These are phyloP conservation scores for Sarocladium oryzae DNA, from an alignment of 2,329 filamentous ascomycete species.

Conservation along the genomic window DNA sequence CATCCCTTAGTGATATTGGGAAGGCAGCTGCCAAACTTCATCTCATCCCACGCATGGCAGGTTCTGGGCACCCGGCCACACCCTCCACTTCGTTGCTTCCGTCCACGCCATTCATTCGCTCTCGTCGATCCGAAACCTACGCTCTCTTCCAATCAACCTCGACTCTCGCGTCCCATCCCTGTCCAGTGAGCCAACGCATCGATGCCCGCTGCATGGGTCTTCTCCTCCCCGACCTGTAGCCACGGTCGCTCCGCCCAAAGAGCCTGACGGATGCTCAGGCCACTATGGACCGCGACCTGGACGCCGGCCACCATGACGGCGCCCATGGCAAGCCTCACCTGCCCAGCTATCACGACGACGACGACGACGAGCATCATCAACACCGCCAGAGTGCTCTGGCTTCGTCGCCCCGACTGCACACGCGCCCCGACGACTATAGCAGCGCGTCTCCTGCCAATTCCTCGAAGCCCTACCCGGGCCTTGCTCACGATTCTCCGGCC, in stretches of 20 bases:
- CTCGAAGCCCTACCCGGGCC: slow-evolving; percentile 15
- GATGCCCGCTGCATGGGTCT: slow-evolving; percentile 40
- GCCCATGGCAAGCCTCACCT: slow-evolving; percentile 5
- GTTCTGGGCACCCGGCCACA: background rate
- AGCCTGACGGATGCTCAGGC: slow-evolving; percentile 38
- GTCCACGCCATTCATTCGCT: slow-evolving; percentile 6
- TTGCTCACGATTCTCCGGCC: slow-evolving; percentile 16
- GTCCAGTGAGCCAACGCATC: slow-evolving; percentile 35
- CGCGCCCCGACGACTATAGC: background rate
- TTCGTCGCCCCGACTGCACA: background rate
- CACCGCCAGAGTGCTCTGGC: background rate
- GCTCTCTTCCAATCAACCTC: slow-evolving; percentile 7
- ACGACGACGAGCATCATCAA: slow-evolving; percentile 11
- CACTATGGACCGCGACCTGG: slow-evolving; percentile 39
- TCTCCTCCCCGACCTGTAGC: slow-evolving; percentile 33
- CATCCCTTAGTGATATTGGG: background rate
- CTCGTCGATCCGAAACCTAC: slow-evolving; percentile 1
- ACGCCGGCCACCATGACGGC: slow-evolving; percentile 11
- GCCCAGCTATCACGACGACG: slow-evolving; percentile 11
- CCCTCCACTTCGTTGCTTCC: background rate
- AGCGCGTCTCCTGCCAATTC: background rate
- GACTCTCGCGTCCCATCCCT: background rate
- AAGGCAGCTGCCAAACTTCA: background rate
- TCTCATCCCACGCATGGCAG: background rate
- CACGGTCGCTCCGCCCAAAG: slow-evolving; percentile 33